Base-by-base conservation (phyloP, 768 basidiomycete genomes). In the Lactifluus piperatus region DNA sequence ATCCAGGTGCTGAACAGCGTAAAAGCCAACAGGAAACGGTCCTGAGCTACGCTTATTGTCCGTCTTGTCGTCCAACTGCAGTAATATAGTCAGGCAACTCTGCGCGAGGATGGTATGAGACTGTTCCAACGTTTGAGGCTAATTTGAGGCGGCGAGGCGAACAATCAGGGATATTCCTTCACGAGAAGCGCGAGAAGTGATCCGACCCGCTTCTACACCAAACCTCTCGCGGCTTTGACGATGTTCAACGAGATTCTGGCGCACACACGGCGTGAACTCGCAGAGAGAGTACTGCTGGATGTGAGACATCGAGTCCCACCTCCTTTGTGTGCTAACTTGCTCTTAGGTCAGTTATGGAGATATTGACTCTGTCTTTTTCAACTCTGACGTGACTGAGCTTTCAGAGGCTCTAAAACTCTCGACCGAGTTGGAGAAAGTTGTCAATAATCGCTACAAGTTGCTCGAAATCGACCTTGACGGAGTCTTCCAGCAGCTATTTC, bases 341-440 rank as follows among this genome's bases (percentile, higher is more conserved):
- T 11, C n/a, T 20, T 57, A 98, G 95, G 95, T 99, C 66, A 87
- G 98, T 10, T 99, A 99, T 66, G 97, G 97, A 64, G 97, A 99
- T 69, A 99, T 97, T 0, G 97, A 99, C 71, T 99, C 97, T 0
- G 91, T 99, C 55, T 97, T 99, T 70, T 88, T 99, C 64, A 98
- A 99, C 72, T 94, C 97, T 3, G 92, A 94, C 65, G 91, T 88
- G 30, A 88, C 84, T 0, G 90, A 94, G 44, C 82, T 94, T 24
- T 80, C 85, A 0, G 88, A 95, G 48, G 97, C 97, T 2, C 77
- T 95, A 51, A 89, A 88, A 73, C 97, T 95, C 54, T 94, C 95
- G 2, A 81, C 81, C 5, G 83, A 86, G 41, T 89, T 99, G 80
- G 98, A 98, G 76, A 93, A 92, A 70, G 86, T 86, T 5, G 94